Evolutionary conservation across 1,284 basidiomycete species (phyloP), one percentile per base, ranked within the genome.

Genomic region (Trichosporon inkin): DNA sequence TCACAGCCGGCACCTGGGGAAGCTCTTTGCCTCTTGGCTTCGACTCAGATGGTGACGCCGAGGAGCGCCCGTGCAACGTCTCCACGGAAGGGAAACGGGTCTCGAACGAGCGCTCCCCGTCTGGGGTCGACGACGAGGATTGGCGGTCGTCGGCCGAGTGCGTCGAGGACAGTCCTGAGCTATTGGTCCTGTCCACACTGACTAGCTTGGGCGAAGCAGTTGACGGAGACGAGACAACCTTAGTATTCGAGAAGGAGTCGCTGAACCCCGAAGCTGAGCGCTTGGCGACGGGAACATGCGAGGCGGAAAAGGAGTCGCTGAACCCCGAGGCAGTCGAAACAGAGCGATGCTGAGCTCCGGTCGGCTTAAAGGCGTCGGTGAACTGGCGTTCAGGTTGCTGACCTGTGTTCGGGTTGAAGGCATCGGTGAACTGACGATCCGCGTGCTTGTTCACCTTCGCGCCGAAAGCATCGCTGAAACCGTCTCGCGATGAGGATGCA

Each of bases 31-130:
- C n/a, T 32, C 28, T 6, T 19, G 22, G 10, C 28, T 28, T 51
- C 8, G 37, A 34, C 20, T 39, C n/a, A 17, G 28, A 24, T 1
- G 19, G 6, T 6, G 35, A 20, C 14, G 28, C 14, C 10, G 32
- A 32, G 10, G 39, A 17, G n/a, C 41, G 24, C 13, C 53, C 37
- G 10, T 57, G 34, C 24, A 78, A 57, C 2, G 62, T 62, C 47
- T 78, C 77, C 44, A 78, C 66, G 0, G 76, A 75, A 0, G 77
- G 77, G 62, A 71, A 78, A 14, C 76, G 64, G 20, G 71, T 67
- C 52, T 78, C 77, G 55, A 78, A 78, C 22, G 63, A 68, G 1
- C 63, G 22, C 13, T 75, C 67, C 5, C 66, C 67, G 2, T 71
- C 67, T 0, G 68, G 60, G n/a, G 63, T 57, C 1, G 68, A 61